Evolutionary conservation across 2,329 filamentous ascomycete species (phyloP).

Genomic region (Fonsecaea pugnacius): DNA sequence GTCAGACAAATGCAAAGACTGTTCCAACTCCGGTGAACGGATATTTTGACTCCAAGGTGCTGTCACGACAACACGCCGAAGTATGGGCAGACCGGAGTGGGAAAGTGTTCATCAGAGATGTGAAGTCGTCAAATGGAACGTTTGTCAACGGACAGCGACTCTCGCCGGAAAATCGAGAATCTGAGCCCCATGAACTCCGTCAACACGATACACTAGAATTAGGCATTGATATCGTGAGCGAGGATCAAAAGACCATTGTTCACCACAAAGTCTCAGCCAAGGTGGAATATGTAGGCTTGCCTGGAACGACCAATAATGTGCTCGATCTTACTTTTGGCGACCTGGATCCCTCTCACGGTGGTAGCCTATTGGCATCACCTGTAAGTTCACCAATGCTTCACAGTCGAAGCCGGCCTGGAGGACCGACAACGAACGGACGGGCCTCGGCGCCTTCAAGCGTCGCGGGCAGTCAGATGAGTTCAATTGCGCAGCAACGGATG

Average conservation of each 20-base stretch:
- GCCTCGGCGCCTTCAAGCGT: slow-evolving; percentile 63
- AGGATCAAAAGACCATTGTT: slow-evolving; percentile 97
- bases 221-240: slow-evolving; percentile 97
- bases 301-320: slow-evolving; percentile 73
- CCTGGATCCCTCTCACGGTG: slow-evolving; percentile 76
- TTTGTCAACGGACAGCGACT: slow-evolving; percentile 93
- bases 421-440: slow-evolving; percentile 69
- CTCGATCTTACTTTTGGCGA: slow-evolving; percentile 85
- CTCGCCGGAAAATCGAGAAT: slow-evolving; percentile 93
- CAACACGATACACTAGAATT: slow-evolving; percentile 91
- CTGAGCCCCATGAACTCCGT: slow-evolving; percentile 89
- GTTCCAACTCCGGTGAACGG: slow-evolving; percentile 88
- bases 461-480: slow-evolving; percentile 58
- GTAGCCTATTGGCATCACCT: slow-evolving; percentile 71
- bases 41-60: slow-evolving; percentile 96
- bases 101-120: slow-evolving; percentile 93
- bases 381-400: slow-evolving; percentile 67
- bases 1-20: slow-evolving; percentile 96
- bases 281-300: slow-evolving; percentile 90
- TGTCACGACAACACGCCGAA: slow-evolving; percentile 94
- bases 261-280: slow-evolving; percentile 98
- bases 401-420: slow-evolving; percentile 71
- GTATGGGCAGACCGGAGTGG: slow-evolving; percentile 85
- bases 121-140: slow-evolving; percentile 98
- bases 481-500: slow-evolving; percentile 72